phyloP scores from a whole-genome alignment of 176 grass and related monocot species.

The Ananas comosus region DNA sequence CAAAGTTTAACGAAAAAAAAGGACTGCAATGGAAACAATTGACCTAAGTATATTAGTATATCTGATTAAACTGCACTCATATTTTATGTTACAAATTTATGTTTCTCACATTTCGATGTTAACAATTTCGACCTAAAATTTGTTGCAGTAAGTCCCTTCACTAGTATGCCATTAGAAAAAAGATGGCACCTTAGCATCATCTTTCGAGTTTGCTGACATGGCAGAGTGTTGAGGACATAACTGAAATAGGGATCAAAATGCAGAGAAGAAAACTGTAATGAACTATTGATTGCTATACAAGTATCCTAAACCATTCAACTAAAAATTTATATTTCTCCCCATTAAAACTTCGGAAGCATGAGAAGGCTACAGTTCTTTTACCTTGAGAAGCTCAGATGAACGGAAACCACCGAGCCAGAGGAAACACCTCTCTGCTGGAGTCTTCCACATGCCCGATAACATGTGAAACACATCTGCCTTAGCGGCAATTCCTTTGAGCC shows the following conservation, averaged over 20 bases:
- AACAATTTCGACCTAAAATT: too few relatives aligned
- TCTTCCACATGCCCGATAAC: conserved; percentile 98
- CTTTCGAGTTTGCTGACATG: neutral
- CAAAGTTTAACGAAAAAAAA: neutral
- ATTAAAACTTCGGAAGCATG: neutral
- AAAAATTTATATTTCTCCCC: neutral
- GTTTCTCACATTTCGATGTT: too few relatives aligned
- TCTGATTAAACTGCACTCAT: too few relatives aligned
- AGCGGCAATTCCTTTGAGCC: conserved; percentile 61
- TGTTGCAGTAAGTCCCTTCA: too few relatives aligned
- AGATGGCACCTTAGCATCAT: neutral
- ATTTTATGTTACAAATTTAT: too few relatives aligned
- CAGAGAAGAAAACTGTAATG: too few relatives aligned
- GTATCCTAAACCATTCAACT: too few relatives aligned
- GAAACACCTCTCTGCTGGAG: conserved; percentile 92
- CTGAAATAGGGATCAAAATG: too few relatives aligned
- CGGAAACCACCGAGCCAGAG: conserved; percentile 93
- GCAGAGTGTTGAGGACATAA: neutral
- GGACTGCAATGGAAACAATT: neutral
- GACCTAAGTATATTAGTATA: neutral
- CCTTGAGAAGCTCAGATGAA: conserved; percentile 89
- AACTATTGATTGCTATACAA: too few relatives aligned
- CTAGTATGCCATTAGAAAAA: neutral
- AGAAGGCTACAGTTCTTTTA: conserved; percentile 17
- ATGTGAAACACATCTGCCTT: conserved; percentile 97